phyloP scores from a whole-genome alignment of 495 filamentous ascomycete species.

The Neurospora sp. region DNA sequence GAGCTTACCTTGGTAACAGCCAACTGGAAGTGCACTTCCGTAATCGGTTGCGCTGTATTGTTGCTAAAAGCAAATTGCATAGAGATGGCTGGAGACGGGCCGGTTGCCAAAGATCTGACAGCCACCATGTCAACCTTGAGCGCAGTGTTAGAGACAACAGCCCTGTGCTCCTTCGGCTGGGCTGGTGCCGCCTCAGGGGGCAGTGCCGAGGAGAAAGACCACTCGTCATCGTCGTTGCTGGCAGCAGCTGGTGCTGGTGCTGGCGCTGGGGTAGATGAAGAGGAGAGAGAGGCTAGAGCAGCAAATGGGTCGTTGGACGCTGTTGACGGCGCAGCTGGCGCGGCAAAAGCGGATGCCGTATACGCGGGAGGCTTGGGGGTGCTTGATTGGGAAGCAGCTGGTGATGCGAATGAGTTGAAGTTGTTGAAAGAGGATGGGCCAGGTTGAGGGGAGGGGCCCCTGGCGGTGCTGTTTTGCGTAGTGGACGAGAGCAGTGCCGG shows the following conservation, averaged over 20 bases:
- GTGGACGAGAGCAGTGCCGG: slow-evolving; percentile 56
- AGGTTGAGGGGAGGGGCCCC: slow-evolving; percentile 30
- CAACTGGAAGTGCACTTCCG: slow-evolving; percentile 79
- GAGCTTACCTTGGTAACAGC: slow-evolving; percentile 79
- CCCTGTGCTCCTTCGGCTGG: slow-evolving; percentile 35
- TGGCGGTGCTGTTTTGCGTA: slow-evolving; percentile 46
- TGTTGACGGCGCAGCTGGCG: slow-evolving; percentile 28
- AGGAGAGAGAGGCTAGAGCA: slow-evolving; percentile 49
- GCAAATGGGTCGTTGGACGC: slow-evolving; percentile 56
- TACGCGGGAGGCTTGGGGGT: slow-evolving; percentile 36
- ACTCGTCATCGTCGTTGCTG: slow-evolving; percentile 70
- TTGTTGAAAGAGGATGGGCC: slow-evolving; percentile 43
- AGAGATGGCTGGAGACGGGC: slow-evolving; percentile 40
- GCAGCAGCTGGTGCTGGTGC: slow-evolving; percentile 24
- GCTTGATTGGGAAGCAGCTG: slow-evolving; percentile 30
- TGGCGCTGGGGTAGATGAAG: slow-evolving; percentile 21
- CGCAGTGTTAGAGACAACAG: slow-evolving; percentile 36
- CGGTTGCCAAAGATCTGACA: slow-evolving; percentile 30
- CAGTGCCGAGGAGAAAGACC: slow-evolving; percentile 84
- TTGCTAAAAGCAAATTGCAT: slow-evolving; percentile 72
- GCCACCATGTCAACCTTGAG: slow-evolving; percentile 45
- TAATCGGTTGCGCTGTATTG: slow-evolving; percentile 55
- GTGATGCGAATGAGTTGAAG: slow-evolving; percentile 46
- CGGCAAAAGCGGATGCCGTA: slow-evolving; percentile 26
- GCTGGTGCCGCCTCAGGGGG: slow-evolving; percentile 45